Evolutionary conservation across 1,284 basidiomycete genomes (phyloP), one percentile per base, ranked within the genome.

Genomic region (Sporisorium exsertum): DNA sequence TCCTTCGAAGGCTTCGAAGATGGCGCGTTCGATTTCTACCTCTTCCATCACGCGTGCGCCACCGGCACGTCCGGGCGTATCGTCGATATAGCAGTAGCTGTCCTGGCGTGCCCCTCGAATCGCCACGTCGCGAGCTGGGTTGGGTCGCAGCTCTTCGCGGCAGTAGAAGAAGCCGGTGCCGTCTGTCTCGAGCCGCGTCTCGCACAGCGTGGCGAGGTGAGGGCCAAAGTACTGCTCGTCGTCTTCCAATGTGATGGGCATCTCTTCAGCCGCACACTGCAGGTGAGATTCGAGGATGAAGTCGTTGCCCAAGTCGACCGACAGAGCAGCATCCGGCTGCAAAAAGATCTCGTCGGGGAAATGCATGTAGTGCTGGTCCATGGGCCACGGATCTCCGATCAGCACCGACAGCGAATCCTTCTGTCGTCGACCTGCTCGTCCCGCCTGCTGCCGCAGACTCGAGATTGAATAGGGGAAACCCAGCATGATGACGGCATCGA

Each of bases 401-500:
- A 94, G 88, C 58, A 95, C 88, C 0, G 91, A 91, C n/a, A 96
- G 88, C 18, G 93, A 91, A 81, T 95, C 94, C 46, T 91, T 90
- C 52, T 92, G 89, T 58, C 94, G 88, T 50, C 94, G 90, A 5
- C 94, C 94, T 18, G 94, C 94, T 77, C 94, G 88, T 35, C 94
- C 94, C 5, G 92, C 91, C 90, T 96, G 94, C 88, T 96, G 94
- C 37, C 92, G 88, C 90, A 94, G 69, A 63, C 89, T 91, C 29
- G 83, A 83, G 43, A 79, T 75, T 26, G 83, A 81, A 61, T 90
- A 89, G 0, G 94, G 94, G 82, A 95, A 94, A 1, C 93, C 93
- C 22, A 95, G 89, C 90, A 94, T 93, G 66, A 96, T 90, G 35
- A 96, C 94, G 0, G 92, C 93, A 83, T 96, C 94, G 33, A 96